Evolutionary conservation across 1,284 basidiomycete species (phyloP).

Genomic region (Ganoderma resinaceum): DNA sequence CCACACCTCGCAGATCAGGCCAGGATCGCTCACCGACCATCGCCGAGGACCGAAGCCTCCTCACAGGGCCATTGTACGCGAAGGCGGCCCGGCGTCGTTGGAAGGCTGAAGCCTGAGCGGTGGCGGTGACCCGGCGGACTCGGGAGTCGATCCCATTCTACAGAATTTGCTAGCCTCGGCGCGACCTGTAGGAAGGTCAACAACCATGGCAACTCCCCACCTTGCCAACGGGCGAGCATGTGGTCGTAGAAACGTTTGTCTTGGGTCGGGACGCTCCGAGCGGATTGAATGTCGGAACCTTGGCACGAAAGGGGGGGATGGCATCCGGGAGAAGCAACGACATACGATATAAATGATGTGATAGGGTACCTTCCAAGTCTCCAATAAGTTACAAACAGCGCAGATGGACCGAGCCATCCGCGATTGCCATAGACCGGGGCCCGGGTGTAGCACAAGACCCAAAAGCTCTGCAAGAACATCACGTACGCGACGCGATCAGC

Average conservation of each 20-base stretch:
- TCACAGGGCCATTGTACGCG: background rate
- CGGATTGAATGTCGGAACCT: background rate
- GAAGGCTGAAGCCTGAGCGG: background rate
- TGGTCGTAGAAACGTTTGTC: background rate
- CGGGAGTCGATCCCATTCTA: background rate
- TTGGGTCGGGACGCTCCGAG: background rate
- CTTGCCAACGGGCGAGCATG: background rate
- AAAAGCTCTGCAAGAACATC: background rate
- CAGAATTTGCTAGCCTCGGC: background rate
- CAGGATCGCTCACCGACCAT: background rate
- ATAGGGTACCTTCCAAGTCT: conserved; percentile 25
- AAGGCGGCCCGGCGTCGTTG: background rate
- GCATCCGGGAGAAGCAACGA: background rate
- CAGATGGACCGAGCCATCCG: background rate
- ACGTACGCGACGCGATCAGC: background rate
- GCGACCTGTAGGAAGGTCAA: background rate
- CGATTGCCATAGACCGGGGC: background rate
- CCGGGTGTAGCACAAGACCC: background rate
- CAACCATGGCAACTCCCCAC: background rate
- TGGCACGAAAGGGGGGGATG: background rate
- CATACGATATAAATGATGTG: conserved; percentile 8
- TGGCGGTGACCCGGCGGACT: background rate
- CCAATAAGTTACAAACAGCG: conserved; percentile 26
- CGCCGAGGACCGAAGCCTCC: background rate
- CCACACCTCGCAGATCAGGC: background rate